phyloP scores from a whole-genome alignment of 345 rosid genomes.

The Sonneratia caseolaris region DNA sequence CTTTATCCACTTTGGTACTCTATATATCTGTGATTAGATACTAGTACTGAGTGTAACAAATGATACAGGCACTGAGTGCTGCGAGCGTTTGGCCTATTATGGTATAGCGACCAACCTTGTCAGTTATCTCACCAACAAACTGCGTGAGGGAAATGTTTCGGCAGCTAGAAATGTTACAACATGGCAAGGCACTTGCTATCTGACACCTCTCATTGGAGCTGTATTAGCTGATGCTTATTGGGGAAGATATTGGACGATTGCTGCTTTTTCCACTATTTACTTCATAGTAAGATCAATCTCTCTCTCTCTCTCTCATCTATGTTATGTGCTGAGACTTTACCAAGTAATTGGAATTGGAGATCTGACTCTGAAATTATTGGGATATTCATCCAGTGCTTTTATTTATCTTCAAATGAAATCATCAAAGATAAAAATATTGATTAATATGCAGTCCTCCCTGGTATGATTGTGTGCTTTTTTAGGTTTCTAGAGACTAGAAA shows the following conservation, averaged over 20 bases:
- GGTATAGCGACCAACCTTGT: slow-evolving; percentile 88
- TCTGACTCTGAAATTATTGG: too few species aligned
- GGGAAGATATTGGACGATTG: slow-evolving; percentile 99
- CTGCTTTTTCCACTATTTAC: slow-evolving; percentile 70
- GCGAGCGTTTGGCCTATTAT: slow-evolving; percentile 89
- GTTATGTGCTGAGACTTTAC: too few species aligned
- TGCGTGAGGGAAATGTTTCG: slow-evolving; percentile 82
- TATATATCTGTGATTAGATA: neutral
- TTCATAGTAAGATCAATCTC: slow-evolving; percentile 37
- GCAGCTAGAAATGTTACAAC: slow-evolving; percentile 86
- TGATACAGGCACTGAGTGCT: slow-evolving; percentile 71
- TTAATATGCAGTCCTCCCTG: neutral
- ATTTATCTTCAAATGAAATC: too few species aligned
- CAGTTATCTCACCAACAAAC: slow-evolving; percentile 63
- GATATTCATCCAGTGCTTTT: too few species aligned
- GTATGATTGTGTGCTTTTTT: neutral
- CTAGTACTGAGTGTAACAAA: slow-evolving; percentile 8
- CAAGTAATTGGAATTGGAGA: too few species aligned
- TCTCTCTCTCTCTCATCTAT: neutral
- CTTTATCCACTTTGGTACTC: neutral
- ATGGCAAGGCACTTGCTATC: slow-evolving; percentile 89
- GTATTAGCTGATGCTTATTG: slow-evolving; percentile 87
- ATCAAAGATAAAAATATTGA: too few species aligned
- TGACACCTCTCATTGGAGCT: slow-evolving; percentile 89
- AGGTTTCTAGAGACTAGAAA: neutral